Percentiles rank a stretch among this genome's conserved stretches.
Conservation (phyloP, 345 rosid species). For the Lepidium sativum region DNA sequence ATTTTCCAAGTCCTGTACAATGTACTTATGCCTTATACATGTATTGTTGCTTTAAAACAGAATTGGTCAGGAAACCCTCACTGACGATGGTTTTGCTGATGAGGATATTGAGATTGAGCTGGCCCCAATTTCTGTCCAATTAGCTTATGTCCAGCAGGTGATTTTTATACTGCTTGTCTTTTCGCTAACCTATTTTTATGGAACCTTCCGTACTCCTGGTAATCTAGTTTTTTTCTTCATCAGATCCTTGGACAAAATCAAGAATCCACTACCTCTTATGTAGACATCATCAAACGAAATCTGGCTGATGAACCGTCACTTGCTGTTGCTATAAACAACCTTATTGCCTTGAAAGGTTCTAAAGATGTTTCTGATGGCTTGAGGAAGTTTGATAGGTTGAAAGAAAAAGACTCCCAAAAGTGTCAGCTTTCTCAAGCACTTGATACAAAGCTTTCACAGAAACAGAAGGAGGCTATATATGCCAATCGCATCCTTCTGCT, state of each 20-base stretch:
- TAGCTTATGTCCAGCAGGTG: slow-evolving; percentile 92
- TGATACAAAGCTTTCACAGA: slow-evolving; percentile 68
- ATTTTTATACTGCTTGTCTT: not conserved
- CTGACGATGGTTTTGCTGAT: slow-evolving; percentile 67
- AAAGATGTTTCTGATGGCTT: slow-evolving; percentile 75
- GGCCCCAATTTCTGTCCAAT: slow-evolving; percentile 76
- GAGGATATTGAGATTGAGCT: slow-evolving; percentile 84
- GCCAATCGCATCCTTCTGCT: slow-evolving; percentile 75
- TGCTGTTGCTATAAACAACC: slow-evolving; percentile 87
- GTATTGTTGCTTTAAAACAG: slow-evolving; percentile 30
- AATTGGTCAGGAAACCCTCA: slow-evolving; percentile 83
- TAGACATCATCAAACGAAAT: slow-evolving; percentile 53
- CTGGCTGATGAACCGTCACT: slow-evolving; percentile 74
- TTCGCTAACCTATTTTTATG: not conserved
- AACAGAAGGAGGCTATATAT: slow-evolving; percentile 73
- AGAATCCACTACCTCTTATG: slow-evolving; percentile 59
- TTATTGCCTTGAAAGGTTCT: slow-evolving; percentile 66
- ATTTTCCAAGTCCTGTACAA: not conserved
- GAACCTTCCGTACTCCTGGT: not conserved
- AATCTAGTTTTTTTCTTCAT: slow-evolving; percentile 21
- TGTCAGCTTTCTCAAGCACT: slow-evolving; percentile 62
- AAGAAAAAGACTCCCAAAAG: slow-evolving; percentile 49
- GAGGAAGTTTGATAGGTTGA: slow-evolving; percentile 75
- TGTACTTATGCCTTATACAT: not conserved
- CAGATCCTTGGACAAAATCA: slow-evolving; percentile 62